Conservation (phyloP, 805 yeast genomes). For the Tetrapisispora phaffii region DNA sequence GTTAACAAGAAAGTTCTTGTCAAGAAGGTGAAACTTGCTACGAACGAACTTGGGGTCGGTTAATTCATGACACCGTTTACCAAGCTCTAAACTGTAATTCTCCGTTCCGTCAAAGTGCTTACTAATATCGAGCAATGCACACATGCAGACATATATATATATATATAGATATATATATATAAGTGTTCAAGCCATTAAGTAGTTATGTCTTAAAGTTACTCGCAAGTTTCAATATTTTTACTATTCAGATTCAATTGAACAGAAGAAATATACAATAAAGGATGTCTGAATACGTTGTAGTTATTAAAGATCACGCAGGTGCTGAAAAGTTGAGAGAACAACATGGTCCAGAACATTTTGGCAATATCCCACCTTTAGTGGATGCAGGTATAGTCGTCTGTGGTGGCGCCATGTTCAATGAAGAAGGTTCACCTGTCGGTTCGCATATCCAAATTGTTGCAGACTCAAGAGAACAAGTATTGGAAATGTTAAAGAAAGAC, state of each 20-base stretch:
- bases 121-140: too few species aligned
- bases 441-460: constrained; percentile 56
- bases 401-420: constrained; percentile 45
- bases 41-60: too few species aligned
- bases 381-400: constrained; percentile 37
- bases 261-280: constrained; percentile 7
- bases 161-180: too few species aligned
- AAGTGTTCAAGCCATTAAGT: too few species aligned
- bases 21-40: too few species aligned
- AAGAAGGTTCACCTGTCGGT: constrained; percentile 45
- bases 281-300: constrained; percentile 56
- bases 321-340: constrained; percentile 39
- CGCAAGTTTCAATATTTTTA: too few species aligned
- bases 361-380: constrained; percentile 36
- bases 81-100: too few species aligned
- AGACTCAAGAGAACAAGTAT: constrained; percentile 52
- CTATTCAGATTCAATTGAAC: background rate
- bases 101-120: too few species aligned
- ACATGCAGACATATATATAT: too few species aligned
- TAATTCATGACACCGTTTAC: too few species aligned
- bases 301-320: constrained; percentile 61
- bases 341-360: constrained; percentile 45
- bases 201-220: too few species aligned
- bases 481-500: constrained; percentile 55
- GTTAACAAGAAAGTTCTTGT: too few species aligned